Percentiles rank a stretch among this genome's conserved stretches.
Conservation (phyloP, 2,329 filamentous ascomycete species). For the Claviceps africana region DNA sequence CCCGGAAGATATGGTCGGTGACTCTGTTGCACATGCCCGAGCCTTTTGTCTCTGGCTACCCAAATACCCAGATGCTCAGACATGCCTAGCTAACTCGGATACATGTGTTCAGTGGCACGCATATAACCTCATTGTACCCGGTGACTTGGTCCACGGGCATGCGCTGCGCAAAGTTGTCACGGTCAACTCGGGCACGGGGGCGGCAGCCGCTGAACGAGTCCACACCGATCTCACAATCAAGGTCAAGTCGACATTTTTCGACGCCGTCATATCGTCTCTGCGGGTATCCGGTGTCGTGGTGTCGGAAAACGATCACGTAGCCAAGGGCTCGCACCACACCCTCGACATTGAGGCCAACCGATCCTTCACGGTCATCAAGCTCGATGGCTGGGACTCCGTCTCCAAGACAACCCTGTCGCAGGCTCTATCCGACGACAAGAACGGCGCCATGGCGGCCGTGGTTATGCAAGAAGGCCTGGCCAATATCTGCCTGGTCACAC, state of each 20-base stretch:
- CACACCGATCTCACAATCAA: slow-evolving; percentile 43
- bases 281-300: slow-evolving; percentile 42
- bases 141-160: slow-evolving; percentile 40
- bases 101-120: slow-evolving; percentile 35
- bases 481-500: slow-evolving; percentile 71
- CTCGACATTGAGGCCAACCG: slow-evolving; percentile 75
- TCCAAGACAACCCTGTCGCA: slow-evolving; percentile 66
- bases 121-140: slow-evolving; percentile 43
- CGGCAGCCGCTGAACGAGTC: slow-evolving; percentile 35
- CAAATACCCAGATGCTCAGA: slow-evolving; percentile 2
- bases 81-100: slow-evolving; percentile 2
- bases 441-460: slow-evolving; percentile 74
- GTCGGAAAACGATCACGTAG: slow-evolving; percentile 38
- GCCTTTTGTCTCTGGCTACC: no score
- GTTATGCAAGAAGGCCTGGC: slow-evolving; percentile 85
- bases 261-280: slow-evolving; percentile 39
- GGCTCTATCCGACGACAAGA: slow-evolving; percentile 62
- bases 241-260: slow-evolving; percentile 44
- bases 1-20: slow-evolving; percentile 31
- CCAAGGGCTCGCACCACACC: slow-evolving; percentile 43
- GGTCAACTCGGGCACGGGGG: slow-evolving; percentile 34
- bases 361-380: slow-evolving; percentile 79
- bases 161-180: slow-evolving; percentile 41
- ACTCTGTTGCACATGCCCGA: neutral
- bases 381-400: slow-evolving; percentile 76